Percentiles rank a stretch among this genome's conserved stretches.
Evolutionary conservation across 805 yeast genomes (phyloP).

Genomic region (Hanseniaspora thailandica): DNA sequence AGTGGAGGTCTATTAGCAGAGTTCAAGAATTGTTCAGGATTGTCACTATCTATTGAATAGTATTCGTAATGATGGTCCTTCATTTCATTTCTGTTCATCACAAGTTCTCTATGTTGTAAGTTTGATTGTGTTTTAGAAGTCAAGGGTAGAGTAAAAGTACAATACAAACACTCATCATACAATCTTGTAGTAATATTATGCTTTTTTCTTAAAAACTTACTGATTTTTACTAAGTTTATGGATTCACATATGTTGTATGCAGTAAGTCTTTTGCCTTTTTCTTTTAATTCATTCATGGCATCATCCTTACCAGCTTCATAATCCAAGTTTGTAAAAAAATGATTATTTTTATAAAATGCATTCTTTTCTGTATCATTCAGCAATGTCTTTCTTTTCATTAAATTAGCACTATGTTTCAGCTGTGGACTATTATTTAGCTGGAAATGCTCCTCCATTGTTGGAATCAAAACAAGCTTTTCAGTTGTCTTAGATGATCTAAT

Average conservation of each 20-base stretch:
- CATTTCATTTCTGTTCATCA: conserved; percentile 67
- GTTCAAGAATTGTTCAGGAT: conserved; percentile 4
- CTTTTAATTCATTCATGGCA: conserved; percentile 6
- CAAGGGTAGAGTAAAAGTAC: conserved; percentile 63
- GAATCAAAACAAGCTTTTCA: conserved; percentile 76
- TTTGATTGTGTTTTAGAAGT: conserved; percentile 65
- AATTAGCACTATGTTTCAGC: neutral
- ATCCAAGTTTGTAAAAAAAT: conserved; percentile 30
- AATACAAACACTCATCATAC: conserved; percentile 83
- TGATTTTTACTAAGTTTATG: conserved; percentile 51
- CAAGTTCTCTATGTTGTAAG: conserved; percentile 33
- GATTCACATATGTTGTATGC: conserved; percentile 86
- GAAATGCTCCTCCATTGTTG: conserved; percentile 27
- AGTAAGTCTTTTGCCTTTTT: conserved; percentile 46
- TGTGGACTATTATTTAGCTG: conserved; percentile 16
- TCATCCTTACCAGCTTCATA: conserved; percentile 42
- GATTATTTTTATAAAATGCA: neutral
- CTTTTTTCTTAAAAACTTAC: conserved; percentile 49
- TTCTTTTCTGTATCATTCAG: neutral
- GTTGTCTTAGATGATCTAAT: conserved; percentile 77
- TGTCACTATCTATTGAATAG: conserved; percentile 36
- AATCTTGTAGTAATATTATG: conserved; percentile 79
- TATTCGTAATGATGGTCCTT: conserved; percentile 87
- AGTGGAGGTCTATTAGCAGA: neutral
- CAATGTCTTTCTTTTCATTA: neutral